Evolutionary conservation across 805 yeast genomes (phyloP).

Genomic region (Teunomyces cretensis): DNA sequence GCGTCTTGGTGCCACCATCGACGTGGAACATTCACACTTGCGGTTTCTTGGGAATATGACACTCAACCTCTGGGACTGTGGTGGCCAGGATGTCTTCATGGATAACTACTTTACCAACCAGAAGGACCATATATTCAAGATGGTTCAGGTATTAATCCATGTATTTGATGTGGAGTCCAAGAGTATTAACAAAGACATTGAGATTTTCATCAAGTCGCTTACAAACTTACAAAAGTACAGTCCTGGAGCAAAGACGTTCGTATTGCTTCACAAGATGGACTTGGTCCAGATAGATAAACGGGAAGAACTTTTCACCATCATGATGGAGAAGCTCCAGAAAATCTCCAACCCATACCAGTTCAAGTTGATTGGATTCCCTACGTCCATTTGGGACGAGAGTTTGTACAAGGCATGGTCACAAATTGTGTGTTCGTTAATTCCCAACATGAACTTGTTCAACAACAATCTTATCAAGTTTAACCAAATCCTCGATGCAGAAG

Average conservation of each 20-base stretch:
- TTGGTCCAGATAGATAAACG: constrained; percentile 84
- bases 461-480: constrained; percentile 72
- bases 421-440: constrained; percentile 91
- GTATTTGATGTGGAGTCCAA: constrained; percentile 95
- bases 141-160: constrained; percentile 93
- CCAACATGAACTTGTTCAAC: constrained; percentile 82
- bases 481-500: constrained; percentile 76
- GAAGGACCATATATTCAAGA: constrained; percentile 87
- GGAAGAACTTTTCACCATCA: constrained; percentile 76
- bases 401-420: constrained; percentile 96
- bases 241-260: constrained; percentile 90
- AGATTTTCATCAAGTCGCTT: constrained; percentile 81
- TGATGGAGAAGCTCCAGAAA: constrained; percentile 78
- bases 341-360: constrained; percentile 68
- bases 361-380: constrained; percentile 80
- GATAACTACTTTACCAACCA: constrained; percentile 89
- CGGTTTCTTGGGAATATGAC: constrained; percentile 95
- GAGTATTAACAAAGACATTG: constrained; percentile 89
- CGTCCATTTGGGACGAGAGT: constrained; percentile 97
- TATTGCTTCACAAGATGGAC: constrained; percentile 94
- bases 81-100: constrained; percentile 96
- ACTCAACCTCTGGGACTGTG: constrained; percentile 95
- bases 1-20: constrained; percentile 94
- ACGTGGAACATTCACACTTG: constrained; percentile 95
- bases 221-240: constrained; percentile 79